These are phyloP conservation scores for Alternaria ventricosa DNA, from an alignment of 2,329 filamentous ascomycete genomes.

Conservation along the genomic window DNA sequence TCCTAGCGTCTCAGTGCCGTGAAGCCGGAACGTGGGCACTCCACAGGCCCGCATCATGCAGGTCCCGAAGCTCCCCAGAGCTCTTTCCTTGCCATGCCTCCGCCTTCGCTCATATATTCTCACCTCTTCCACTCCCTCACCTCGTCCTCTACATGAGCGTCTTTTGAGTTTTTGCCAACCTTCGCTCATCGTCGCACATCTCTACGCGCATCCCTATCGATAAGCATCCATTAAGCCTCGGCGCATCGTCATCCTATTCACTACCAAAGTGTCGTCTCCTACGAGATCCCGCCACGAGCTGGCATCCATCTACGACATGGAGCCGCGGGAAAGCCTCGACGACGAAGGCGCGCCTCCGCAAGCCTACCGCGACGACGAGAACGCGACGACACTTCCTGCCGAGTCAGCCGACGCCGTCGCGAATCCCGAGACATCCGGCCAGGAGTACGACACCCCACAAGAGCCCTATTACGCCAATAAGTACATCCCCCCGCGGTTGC, in stretches of 20 bases:
- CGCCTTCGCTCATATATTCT: neutral
- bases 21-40: slow-evolving; percentile 11
- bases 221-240: slow-evolving; percentile 15
- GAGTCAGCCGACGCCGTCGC: slow-evolving; percentile 33
- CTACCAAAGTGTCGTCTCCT: slow-evolving; percentile 35
- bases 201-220: slow-evolving; percentile 19
- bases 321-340: slow-evolving; percentile 24
- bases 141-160: neutral
- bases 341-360: slow-evolving; percentile 38
- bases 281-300: slow-evolving; percentile 43
- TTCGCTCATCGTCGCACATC: neutral
- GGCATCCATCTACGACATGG: slow-evolving; percentile 35
- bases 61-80: slow-evolving; percentile 20
- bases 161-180: neutral
- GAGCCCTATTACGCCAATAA: slow-evolving; percentile 31
- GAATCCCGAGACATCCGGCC: slow-evolving; percentile 43
- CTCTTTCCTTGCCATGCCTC: slow-evolving; percentile 1
- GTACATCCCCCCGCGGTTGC: slow-evolving; percentile 62
- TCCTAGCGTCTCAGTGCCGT: slow-evolving; percentile 1
- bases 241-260: slow-evolving; percentile 12
- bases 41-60: slow-evolving; percentile 19
- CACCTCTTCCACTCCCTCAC: neutral
- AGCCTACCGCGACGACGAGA: slow-evolving; percentile 38
- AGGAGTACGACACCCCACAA: slow-evolving; percentile 28
- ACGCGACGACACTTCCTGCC: slow-evolving; percentile 33